Evolutionary conservation across 73 alveolate genomes (phyloP), one percentile per base, ranked within the genome.

Genomic region (Paramecium octaurelia): DNA sequence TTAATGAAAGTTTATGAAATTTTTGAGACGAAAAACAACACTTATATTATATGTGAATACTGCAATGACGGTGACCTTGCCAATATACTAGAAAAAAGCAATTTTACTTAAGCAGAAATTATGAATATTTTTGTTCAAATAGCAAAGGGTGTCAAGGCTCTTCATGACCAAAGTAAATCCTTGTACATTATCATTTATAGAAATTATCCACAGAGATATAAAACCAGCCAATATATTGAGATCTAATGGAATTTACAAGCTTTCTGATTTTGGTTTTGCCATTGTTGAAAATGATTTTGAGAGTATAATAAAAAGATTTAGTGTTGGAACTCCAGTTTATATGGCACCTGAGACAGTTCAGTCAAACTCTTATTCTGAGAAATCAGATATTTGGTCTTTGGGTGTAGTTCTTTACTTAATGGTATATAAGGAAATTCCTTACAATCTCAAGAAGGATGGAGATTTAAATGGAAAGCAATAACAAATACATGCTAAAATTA

Each of bases 341-440:
- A 93, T 93, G 96, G 96, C 96, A 20, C 96, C 96, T 7, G 96
- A 93, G 31, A 85, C 88, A n/a, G 43, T 93, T 27, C 58, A 80
- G 31, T 48, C 34, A 8, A 95, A 93, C 36, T 31, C 31, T 21
- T 93, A 92, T 44, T 70, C 93, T 29, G 93, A 70, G 48, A 92
- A 93, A 83, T 92, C 96, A 40, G 96, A 93, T 80, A 92, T 93
- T 1, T 93, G 96, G 96, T 34, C 91, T 0, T 24, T 80, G 24
- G 91, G 91, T 8, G 54, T 80, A 24, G 76, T 80, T 80, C 73
- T 80, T 40, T 80, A 80, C 36, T 80, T 31, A 11, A 80, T 80
- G 91, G 23, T 80, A 23, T 48, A 43, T 14, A 12, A 46, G 18
- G 87, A 36, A 73, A 20, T 36, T 16, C 87, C 87, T 16, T 73